Conservation (phyloP, 371 early-diverging fungal species). For the Lichtheimia ornata region DNA sequence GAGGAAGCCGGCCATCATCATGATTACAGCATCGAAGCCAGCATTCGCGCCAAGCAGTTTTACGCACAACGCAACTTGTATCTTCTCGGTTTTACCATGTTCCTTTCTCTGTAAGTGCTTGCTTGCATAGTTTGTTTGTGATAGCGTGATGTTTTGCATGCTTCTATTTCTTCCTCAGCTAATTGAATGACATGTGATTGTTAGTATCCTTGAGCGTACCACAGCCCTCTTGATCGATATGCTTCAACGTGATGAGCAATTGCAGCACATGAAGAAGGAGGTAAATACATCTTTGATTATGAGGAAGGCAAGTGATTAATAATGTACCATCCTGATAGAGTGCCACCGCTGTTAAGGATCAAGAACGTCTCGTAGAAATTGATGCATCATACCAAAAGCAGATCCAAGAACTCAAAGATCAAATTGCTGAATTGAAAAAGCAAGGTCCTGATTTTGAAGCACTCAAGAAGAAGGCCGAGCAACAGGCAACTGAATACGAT, state of each 20-base stretch:
- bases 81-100: conserved; percentile 86
- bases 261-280: conserved; percentile 58
- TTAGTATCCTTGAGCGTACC: conserved; percentile 75
- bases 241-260: conserved; percentile 67
- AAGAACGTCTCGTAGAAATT: conserved; percentile 34
- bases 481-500: conserved; percentile 74
- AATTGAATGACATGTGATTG: neutral
- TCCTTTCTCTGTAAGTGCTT: conserved; percentile 73
- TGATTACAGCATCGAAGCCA: conserved; percentile 60
- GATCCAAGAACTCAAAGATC: conserved; percentile 28
- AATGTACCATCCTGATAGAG: conserved; percentile 5
- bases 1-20: conserved; percentile 33
- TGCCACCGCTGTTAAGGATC: conserved; percentile 22
- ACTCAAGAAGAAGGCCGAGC: conserved; percentile 76
- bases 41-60: conserved; percentile 71
- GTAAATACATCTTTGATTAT: conserved; percentile 17
- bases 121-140: neutral
- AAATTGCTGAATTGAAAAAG: conserved; percentile 56
- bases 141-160: too few species aligned
- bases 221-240: conserved; percentile 70
- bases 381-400: conserved; percentile 34
- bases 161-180: too few species aligned
- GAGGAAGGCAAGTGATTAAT: neutral
- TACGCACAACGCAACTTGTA: conserved; percentile 92
- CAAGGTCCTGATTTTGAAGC: conserved; percentile 66